Conservation (phyloP, 345 rosid species). For the Salix suchowensis region DNA sequence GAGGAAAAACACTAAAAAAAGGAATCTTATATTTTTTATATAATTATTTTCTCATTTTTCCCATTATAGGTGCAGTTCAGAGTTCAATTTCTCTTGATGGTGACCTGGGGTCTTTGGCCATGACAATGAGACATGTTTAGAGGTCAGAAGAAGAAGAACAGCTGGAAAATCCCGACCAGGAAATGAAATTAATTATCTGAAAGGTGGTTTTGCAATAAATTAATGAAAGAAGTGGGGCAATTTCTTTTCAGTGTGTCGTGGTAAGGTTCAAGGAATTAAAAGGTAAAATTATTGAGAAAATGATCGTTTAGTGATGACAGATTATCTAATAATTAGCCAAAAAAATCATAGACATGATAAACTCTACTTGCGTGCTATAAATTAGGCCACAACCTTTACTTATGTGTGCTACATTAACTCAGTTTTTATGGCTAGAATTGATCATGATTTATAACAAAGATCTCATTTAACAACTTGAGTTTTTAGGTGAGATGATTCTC, state of each 20-base stretch:
- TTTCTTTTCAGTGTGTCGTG: not conserved
- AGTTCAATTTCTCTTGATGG: not conserved
- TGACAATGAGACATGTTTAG: not conserved
- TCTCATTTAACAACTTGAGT: no score
- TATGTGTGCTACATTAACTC: not conserved
- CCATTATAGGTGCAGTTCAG: no score
- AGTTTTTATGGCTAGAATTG: not conserved
- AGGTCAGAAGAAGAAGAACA: not conserved
- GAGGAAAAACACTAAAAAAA: no score
- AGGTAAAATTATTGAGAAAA: not conserved
- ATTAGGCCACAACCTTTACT: not conserved
- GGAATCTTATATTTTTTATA: no score
- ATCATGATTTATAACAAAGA: not conserved
- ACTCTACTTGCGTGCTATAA: not conserved
- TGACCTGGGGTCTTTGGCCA: not conserved
- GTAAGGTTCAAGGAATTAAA: not conserved
- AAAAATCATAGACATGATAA: not conserved
- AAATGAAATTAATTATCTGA: not conserved
- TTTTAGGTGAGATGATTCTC: no score
- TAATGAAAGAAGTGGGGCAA: not conserved
- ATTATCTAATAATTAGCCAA: not conserved
- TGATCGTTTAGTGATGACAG: not conserved
- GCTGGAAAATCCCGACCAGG: not conserved
- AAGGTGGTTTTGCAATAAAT: slow-evolving; percentile 3
- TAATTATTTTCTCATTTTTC: no score